Evolutionary conservation across 192 early-diverging fungal genomes (phyloP), one percentile per base, ranked within the genome.

Genomic region (Coemansia sp.): DNA sequence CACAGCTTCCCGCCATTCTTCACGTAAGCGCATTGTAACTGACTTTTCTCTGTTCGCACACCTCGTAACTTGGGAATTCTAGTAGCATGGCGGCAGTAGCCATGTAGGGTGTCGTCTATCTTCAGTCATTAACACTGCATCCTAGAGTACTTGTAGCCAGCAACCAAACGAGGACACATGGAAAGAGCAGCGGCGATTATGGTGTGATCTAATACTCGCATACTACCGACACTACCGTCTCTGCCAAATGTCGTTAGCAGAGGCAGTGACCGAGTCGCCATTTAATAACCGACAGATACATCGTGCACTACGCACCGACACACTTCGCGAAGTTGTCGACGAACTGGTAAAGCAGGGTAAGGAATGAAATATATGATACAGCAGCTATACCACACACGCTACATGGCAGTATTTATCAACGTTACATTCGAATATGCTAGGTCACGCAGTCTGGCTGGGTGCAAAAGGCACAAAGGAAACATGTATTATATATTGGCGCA

Each of bases 1-100:
- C 85, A 94, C 84, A 85, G 82, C 77, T 97, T 97, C 70, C 92
- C 93, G 11, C 94, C 94, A 5, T 94, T 97, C 81, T 96, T 87
- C 80, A 94, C 91, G 91, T 93, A 87, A 78, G 87, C 66, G 48
- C 48, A 0, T 19, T 9, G n/a, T 2, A 19, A 19, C 47, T 2
- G 19, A 17, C 17, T 48, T 48, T n/a, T n/a, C 41, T n/a, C 12
- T n/a, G 15, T 5, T 43, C 12, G 4, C 41, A 43, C 41, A 4
- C 41, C 14, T 43, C 12, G 6, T 8, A 45, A 45, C 41, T 45
- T 45, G 11, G 41, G 15, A 45, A 10, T n/a, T 45, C 41, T 35
- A 35, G 32, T 35, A 35, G 32, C 32, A 35, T 1, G 7, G 32
- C 7, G 8, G 32, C 7, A 35, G 6, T 35, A 35, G 32, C 32